Base-by-base conservation (phyloP, 2,329 filamentous ascomycete species). In the Penicillium sp. region DNA sequence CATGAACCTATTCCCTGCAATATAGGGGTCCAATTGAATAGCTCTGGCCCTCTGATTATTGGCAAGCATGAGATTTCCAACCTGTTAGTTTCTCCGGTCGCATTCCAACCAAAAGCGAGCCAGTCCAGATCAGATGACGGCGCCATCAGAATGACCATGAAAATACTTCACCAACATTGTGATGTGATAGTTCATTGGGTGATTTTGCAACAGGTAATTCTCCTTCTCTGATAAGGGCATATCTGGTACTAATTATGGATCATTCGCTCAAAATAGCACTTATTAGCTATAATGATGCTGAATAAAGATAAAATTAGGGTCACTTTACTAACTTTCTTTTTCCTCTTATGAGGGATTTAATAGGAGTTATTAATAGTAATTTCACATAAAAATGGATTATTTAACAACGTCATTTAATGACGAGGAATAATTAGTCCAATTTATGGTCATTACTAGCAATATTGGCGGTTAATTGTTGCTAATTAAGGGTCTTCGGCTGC, bases 391-490 rank as follows among this genome's bases (percentile, higher is more conserved):
- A 37, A 18, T 2, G n/a, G 33, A 3, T 33, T 2, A 9, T 7
- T 7, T 37, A 37, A 2, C 15, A 9, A 20, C 15, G 2, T 37
- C 15, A 37, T 20, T 37, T 18, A 15, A 37, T 18, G 2, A 9
- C n/a, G n/a, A 18, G 5, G 33, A 20, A 37, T 18, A 37, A 18
- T 37, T 37, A 18, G 4, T 7, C 15, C 33, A 20, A 15, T 15
- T 37, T n/a, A 5, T 6, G 4, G 15, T 18, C 20, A 15, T 2
- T 20, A n/a, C 14, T n/a, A 5, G 14, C 44, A 44, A 26, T 26
- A 25, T 50, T 42, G 51, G 61, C 59, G 60, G 27, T 55, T 63
- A 59, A 60, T 22, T 62, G 51, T 51, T 58, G 53, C 62, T 62
- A 64, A 64, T 64, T 64, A 64, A 58, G 60, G 54, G 23, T n/a